Evolutionary conservation across 768 basidiomycete species (phyloP).

Genomic region (Lentinula guzmanii): DNA sequence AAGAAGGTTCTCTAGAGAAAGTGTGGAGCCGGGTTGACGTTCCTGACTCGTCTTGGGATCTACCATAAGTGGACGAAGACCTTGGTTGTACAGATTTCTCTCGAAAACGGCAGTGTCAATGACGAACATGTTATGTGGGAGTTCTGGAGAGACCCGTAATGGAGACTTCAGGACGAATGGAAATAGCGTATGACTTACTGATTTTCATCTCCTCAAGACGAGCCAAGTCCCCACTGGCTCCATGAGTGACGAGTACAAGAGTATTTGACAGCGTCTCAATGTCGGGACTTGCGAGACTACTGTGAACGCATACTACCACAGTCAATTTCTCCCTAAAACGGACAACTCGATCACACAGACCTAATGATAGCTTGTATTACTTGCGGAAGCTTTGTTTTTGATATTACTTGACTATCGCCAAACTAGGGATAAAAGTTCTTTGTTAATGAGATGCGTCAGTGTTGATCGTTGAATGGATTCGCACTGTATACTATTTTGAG

Average conservation of each 20-base stretch:
- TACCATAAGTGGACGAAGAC: constrained; percentile 53
- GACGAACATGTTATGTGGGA: constrained; percentile 67
- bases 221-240: constrained; percentile 45
- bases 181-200: constrained; percentile 39
- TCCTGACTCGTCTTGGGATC: constrained; percentile 51
- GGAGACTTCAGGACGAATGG: background rate
- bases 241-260: constrained; percentile 69
- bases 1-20: constrained; percentile 63
- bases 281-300: constrained; percentile 71
- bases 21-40: constrained; percentile 44
- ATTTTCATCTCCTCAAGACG: constrained; percentile 76
- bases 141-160: constrained; percentile 32
- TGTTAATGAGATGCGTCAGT: background rate
- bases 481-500: constrained; percentile 55
- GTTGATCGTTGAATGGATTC: constrained; percentile 14
- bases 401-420: constrained; percentile 66
- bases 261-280: constrained; percentile 65
- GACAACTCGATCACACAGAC: constrained; percentile 25
- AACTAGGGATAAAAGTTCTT: constrained; percentile 40
- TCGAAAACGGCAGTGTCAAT: constrained; percentile 65
- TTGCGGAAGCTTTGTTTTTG: constrained; percentile 63
- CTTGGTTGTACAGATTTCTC: constrained; percentile 50
- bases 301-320: constrained; percentile 21
- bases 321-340: background rate
- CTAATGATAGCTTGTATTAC: constrained; percentile 71